These are phyloP conservation scores for Zymoseptoria tritici DNA, from an alignment of 2,329 filamentous ascomycete species.

Conservation along the genomic window DNA sequence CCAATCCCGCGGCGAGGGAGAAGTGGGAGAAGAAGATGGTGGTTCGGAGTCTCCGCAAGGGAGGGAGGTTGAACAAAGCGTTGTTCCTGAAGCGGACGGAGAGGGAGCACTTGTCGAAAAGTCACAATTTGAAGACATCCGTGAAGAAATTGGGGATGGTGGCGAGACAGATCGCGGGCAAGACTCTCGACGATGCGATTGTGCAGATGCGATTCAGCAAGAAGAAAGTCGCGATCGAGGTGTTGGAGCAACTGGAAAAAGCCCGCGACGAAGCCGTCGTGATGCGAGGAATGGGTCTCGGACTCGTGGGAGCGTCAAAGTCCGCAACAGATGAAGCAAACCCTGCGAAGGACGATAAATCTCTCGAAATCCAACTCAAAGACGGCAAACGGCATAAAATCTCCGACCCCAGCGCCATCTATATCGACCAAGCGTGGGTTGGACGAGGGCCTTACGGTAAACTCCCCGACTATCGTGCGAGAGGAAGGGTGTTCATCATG, in stretches of 20 bases:
- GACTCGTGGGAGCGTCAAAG: conserved; percentile 17
- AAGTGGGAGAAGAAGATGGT: conserved; percentile 81
- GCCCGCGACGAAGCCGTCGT: conserved; percentile 77
- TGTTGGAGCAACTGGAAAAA: conserved; percentile 69
- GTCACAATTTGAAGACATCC: conserved; percentile 70
- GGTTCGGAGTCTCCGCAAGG: conserved; percentile 62
- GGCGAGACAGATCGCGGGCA: conserved; percentile 81
- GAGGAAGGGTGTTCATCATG: conserved; percentile 62
- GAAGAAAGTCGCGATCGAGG: conserved; percentile 82
- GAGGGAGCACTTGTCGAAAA: conserved; percentile 53
- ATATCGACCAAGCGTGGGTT: conserved; percentile 90
- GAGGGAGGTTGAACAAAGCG: conserved; percentile 58
- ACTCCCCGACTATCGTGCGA: conserved; percentile 63
- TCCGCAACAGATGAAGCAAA: conserved; percentile 4
- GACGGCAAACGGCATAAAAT: conserved; percentile 66
- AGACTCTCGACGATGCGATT: conserved; percentile 89
- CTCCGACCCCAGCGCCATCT: conserved; percentile 70
- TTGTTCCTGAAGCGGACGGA: conserved; percentile 63
- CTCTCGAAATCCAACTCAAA: conserved; percentile 61
- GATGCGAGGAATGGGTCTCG: conserved; percentile 74
- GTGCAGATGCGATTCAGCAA: conserved; percentile 91
- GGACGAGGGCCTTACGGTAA: conserved; percentile 61
- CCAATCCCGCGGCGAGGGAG: conserved; percentile 61
- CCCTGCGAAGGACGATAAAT: conserved; percentile 9
- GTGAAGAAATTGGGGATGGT: conserved; percentile 87